phyloP scores from a whole-genome alignment of 2,329 filamentous ascomycete species.

The Cercospora sojina region DNA sequence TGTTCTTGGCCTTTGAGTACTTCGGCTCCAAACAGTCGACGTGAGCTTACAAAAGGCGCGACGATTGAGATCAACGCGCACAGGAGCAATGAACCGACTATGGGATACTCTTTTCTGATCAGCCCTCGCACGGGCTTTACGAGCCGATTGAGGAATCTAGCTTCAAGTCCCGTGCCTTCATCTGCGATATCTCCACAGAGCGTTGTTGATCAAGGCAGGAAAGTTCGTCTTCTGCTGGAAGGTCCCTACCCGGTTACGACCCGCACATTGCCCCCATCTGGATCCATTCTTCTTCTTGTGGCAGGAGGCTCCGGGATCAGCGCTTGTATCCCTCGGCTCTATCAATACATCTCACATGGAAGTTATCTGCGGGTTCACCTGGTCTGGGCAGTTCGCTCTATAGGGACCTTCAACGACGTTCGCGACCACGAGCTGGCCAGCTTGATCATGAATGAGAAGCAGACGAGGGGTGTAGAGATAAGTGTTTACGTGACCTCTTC shows the following conservation, averaged over 20 bases:
- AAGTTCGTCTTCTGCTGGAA: constrained; percentile 12
- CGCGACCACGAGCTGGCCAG: constrained; percentile 11
- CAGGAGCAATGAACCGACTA: not conserved
- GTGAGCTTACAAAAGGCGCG: not conserved
- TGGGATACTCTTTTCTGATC: constrained; percentile 49
- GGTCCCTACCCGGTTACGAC: constrained; percentile 12
- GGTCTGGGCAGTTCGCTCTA: constrained; percentile 9
- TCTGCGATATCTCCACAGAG: constrained; percentile 13
- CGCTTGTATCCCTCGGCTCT: constrained; percentile 6
- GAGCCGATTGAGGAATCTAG: constrained; percentile 40
- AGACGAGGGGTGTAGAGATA: not conserved
- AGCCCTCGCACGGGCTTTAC: constrained; percentile 55
- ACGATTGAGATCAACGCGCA: constrained; percentile 14
- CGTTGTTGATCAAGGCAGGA: not conserved
- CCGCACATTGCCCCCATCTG: constrained; percentile 9
- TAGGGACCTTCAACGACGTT: constrained; percentile 7
- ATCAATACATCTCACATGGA: not conserved
- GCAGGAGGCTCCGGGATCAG: constrained; percentile 16
- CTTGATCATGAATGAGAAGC: not conserved
- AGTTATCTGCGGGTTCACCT: not conserved
- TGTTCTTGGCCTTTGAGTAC: constrained; percentile 30
- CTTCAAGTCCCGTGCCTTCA: constrained; percentile 5
- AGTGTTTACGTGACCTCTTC: not conserved
- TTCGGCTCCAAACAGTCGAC: not conserved
- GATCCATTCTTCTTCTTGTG: constrained; percentile 2